Conservation (phyloP, 805 yeast genomes). For the Saccharomycopsis vini region DNA sequence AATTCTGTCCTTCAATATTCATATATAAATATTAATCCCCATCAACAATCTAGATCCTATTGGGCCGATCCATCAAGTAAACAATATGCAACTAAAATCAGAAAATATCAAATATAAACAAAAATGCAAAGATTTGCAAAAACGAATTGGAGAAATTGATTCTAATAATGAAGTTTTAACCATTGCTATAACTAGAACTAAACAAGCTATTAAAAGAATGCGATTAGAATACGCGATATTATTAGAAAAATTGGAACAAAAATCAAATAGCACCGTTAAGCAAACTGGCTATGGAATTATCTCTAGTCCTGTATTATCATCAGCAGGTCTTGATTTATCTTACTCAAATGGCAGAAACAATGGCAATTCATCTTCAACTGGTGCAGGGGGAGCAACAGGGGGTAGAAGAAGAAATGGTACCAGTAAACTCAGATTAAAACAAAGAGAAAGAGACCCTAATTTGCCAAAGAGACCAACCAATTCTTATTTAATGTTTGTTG, state of each 20-base stretch:
- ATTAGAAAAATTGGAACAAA: slow-evolving; percentile 65
- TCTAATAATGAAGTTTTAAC: slow-evolving; percentile 69
- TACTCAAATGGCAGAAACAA: too few relatives aligned
- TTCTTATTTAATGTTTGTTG: slow-evolving; percentile 84
- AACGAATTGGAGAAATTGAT: slow-evolving; percentile 63
- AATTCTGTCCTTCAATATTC: too few relatives aligned
- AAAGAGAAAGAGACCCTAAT: slow-evolving; percentile 63
- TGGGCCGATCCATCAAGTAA: too few relatives aligned
- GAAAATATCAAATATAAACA: slow-evolving; percentile 35
- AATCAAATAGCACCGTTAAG: slow-evolving; percentile 4
- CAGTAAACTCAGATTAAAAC: slow-evolving; percentile 24
- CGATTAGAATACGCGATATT: slow-evolving; percentile 77
- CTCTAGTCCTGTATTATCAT: slow-evolving; percentile 22
- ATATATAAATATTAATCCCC: too few relatives aligned
- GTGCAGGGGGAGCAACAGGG: background rate
- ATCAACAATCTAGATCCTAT: too few relatives aligned
- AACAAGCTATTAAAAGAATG: slow-evolving; percentile 64
- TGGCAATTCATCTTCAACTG: background rate
- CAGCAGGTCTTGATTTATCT: slow-evolving; percentile 18
- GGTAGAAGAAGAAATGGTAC: slow-evolving; percentile 21
- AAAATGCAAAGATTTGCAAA: slow-evolving; percentile 65
- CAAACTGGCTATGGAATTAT: slow-evolving; percentile 1
- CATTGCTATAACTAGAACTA: slow-evolving; percentile 68
- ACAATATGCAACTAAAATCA: slow-evolving; percentile 7
- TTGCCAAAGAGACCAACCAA: slow-evolving; percentile 86